Evolutionary conservation across 1,284 basidiomycete species (phyloP), one percentile per base, ranked within the genome.

Genomic region (Cutaneotrichosporon sp.): DNA sequence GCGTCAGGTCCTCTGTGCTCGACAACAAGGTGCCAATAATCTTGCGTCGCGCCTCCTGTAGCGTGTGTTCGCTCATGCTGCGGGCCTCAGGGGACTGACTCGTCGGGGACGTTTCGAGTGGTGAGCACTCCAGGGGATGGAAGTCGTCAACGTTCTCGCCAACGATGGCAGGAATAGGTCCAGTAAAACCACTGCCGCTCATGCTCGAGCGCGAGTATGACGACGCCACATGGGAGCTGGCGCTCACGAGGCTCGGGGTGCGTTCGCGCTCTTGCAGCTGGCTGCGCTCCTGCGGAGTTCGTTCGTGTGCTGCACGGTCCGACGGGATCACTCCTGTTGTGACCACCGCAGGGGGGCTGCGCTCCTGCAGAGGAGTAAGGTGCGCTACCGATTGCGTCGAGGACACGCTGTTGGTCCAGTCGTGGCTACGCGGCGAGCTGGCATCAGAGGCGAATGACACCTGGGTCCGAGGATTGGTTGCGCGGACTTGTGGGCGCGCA

Each of bases 241-340:
- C 61, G 26, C 63, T 67, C 38, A 70, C 61, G n/a, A 74, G 49
- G 51, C 67, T 70, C 1, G 72, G 72, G 1, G 70, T 72, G 14
- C 68, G 56, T 42, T 71, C 72, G 15, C 67, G 55, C 9, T 61
- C 61, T 46, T 69, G 68, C 47, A 49, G 30, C 30, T 37, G 35
- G 21, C 15, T 49, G 39, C 39, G 39, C 9, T 45, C 43, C 18
- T 10, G 33, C 10, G 33, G 30, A 4, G 43, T 14, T 9, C 43
- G 30, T 8, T 45, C 43, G 33, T 45, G 43, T 15, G 43, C 12
- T 30, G 26, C 26, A 5, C 26, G 26, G 7, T 30, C 26, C 26
- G 18, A 45, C 13, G 30, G 30, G 30, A 4, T 35, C 30, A 33
- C 30, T 35, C 7, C 26, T 7, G 26, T 66, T 34, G 68, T 60